Percentiles rank a stretch among this genome's conserved stretches.
These are phyloP conservation scores for Nidula niveotomentosa DNA, from an alignment of 1,284 basidiomycete species.

Conservation along the genomic window DNA sequence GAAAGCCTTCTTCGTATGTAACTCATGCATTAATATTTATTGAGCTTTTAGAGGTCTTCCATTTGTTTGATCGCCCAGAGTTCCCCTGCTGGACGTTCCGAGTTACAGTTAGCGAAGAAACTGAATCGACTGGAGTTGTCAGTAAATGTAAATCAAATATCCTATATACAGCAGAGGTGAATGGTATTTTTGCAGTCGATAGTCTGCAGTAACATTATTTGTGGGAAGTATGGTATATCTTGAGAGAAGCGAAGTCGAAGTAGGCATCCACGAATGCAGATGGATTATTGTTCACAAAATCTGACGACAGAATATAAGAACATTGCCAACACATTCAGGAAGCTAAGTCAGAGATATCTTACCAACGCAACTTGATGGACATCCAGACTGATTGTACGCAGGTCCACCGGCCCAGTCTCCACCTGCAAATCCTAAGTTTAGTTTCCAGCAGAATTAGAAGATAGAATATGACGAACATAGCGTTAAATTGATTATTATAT, in stretches of 20 bases:
- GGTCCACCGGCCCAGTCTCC: conserved; percentile 37
- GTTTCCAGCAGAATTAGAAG: background rate
- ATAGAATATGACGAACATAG: conserved; percentile 7
- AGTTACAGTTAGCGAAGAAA: too few species aligned
- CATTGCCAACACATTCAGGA: too few species aligned
- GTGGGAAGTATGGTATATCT: conserved; percentile 27
- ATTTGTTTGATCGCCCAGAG: too few species aligned
- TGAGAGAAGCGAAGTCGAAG: conserved; percentile 46
- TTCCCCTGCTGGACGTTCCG: too few species aligned
- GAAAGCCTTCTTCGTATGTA: too few species aligned
- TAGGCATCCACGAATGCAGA: conserved; percentile 43
- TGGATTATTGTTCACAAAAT: conserved; percentile 38
- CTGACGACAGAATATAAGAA: conserved; percentile 8
- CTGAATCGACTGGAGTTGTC: too few species aligned
- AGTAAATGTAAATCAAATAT: too few species aligned
- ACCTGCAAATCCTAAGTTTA: conserved; percentile 15
- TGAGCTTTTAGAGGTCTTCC: too few species aligned
- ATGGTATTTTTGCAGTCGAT: too few species aligned
- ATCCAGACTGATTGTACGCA: conserved; percentile 23
- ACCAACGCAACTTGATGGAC: conserved; percentile 28
- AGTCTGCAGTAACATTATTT: too few species aligned
- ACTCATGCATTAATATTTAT: too few species aligned
- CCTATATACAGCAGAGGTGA: too few species aligned
- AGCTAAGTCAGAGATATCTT: conserved; percentile 8
- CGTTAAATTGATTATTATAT: conserved; percentile 13